phyloP scores from a whole-genome alignment of 306 rosid genomes.

The Datisca glomerata region DNA sequence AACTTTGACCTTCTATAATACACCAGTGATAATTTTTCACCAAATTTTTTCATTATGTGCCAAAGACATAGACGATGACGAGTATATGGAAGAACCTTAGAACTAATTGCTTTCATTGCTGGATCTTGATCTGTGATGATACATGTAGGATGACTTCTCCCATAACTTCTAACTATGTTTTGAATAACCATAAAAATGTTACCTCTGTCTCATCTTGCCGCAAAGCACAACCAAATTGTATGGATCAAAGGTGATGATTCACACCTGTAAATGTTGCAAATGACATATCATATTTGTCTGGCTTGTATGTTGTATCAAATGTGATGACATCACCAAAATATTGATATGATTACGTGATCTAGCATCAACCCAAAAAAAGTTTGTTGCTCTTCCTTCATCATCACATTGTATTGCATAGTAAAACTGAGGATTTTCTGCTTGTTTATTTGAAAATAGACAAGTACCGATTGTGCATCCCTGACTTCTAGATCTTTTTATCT shows the following conservation, averaged over 20 bases:
- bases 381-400: not conserved
- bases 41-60: too few relatives aligned
- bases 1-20: too few relatives aligned
- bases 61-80: too few relatives aligned
- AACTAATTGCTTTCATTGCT: not conserved
- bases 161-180: not conserved
- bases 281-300: not conserved
- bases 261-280: not conserved
- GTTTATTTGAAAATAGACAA: not conserved
- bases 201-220: not conserved
- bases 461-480: not conserved
- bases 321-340: not conserved
- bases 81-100: not conserved
- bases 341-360: not conserved
- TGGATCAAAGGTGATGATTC: too few relatives aligned
- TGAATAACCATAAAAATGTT: not conserved
- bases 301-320: too few relatives aligned
- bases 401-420: not conserved
- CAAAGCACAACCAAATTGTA: too few relatives aligned
- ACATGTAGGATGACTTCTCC: not conserved
- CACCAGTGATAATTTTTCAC: too few relatives aligned
- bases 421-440: not conserved
- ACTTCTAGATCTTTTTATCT: not conserved
- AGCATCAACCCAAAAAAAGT: not conserved
- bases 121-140: not conserved